Conservation (phyloP, 1,139 yeast genomes). For the Kodamaea alishanica region DNA sequence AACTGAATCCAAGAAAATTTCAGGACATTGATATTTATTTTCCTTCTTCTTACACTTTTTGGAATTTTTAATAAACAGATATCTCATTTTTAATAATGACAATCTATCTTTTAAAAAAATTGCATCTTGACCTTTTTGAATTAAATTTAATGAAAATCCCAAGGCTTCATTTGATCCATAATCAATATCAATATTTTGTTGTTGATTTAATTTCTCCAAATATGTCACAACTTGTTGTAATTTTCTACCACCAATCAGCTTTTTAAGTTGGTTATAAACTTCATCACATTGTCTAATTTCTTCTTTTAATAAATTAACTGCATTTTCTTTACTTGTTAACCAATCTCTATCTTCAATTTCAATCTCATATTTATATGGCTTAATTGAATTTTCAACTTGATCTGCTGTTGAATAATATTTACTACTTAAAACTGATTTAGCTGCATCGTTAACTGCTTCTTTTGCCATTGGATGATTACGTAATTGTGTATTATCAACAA, state of each 20-base stretch:
- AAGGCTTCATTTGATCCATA: constrained; percentile 56
- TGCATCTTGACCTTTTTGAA: constrained; percentile 80
- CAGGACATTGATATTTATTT: constrained; percentile 90
- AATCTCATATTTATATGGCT: constrained; percentile 95
- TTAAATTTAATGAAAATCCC: constrained; percentile 69
- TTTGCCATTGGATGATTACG: constrained; percentile 82
- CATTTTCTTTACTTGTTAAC: constrained; percentile 75
- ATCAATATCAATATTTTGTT: constrained; percentile 44
- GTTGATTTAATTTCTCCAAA: constrained; percentile 48
- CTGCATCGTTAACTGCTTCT: constrained; percentile 80
- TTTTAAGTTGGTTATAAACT: constrained; percentile 59
- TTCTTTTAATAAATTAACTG: constrained; percentile 70
- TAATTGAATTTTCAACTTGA: constrained; percentile 96
- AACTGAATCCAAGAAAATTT: constrained; percentile 86
- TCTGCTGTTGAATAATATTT: constrained; percentile 92
- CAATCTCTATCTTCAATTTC: constrained; percentile 96
- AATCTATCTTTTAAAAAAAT: constrained; percentile 74
- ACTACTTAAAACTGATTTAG: constrained; percentile 68
- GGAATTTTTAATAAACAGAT: constrained; percentile 70
- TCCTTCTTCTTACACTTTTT: constrained; percentile 70
- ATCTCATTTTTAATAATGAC: constrained; percentile 68
- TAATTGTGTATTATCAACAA: constrained; percentile 71
- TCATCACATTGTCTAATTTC: constrained; percentile 81
- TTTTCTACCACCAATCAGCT: constrained; percentile 77
- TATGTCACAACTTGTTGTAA: constrained; percentile 78